A percentile compares a stretch with the other conserved stretches of the same genome.
These are phyloP conservation scores for Saccharomycopsis crataegensis DNA, from an alignment of 1,139 yeast species.

Conservation along the genomic window DNA sequence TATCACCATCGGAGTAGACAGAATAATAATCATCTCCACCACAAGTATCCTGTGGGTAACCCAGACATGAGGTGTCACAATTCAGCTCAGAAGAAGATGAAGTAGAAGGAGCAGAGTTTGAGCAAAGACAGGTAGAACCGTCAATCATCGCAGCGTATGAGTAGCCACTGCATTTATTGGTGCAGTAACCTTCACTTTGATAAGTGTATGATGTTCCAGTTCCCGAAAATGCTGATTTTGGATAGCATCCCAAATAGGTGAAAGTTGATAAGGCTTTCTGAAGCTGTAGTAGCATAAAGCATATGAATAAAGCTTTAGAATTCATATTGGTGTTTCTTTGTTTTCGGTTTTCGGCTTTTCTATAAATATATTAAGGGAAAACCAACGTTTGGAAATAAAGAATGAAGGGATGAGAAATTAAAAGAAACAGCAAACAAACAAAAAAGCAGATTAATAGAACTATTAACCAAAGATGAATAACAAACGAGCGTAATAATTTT, in stretches of 20 bases:
- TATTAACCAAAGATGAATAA: too few relatives aligned
- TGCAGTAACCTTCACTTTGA: conserved; percentile 47
- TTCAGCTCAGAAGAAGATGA: conserved; percentile 27
- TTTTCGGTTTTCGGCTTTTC: neutral
- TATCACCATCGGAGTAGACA: conserved; percentile 31
- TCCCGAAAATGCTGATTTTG: conserved; percentile 12
- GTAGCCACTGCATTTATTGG: conserved; percentile 37
- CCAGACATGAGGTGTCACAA: conserved; percentile 45
- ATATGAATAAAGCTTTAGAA: neutral
- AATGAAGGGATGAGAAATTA: too few relatives aligned
- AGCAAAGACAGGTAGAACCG: conserved; percentile 63
- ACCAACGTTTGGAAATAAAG: too few relatives aligned
- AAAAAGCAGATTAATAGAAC: too few relatives aligned
- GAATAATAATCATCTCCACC: conserved; percentile 48
- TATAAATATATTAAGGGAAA: neutral
- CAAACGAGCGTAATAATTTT: too few relatives aligned
- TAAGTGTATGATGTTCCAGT: conserved; percentile 28
- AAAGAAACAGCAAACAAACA: too few relatives aligned
- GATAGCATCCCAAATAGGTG: conserved; percentile 18
- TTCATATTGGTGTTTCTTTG: neutral
- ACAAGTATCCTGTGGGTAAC: conserved; percentile 45
- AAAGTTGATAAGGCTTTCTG: conserved; percentile 7
- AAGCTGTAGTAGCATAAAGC: neutral
- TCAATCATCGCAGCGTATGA: conserved; percentile 52
- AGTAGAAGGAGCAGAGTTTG: conserved; percentile 42